Evolutionary conservation across 768 basidiomycete genomes (phyloP).

Genomic region (Fibroporia radiculosa): DNA sequence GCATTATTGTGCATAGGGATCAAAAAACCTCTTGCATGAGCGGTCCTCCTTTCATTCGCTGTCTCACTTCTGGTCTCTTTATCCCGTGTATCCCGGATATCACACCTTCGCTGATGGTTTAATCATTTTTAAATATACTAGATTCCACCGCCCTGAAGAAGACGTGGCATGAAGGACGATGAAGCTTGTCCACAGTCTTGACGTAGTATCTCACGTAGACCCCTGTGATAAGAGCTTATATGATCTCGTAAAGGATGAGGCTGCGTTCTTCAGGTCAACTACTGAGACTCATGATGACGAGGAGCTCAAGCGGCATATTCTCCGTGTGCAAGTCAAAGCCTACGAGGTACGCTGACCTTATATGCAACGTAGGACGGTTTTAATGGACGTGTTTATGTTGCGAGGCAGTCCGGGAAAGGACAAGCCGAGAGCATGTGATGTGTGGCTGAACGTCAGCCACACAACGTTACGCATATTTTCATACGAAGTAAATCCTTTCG

Average conservation of each 20-base stretch:
- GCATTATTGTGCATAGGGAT: no score
- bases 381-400: no score
- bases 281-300: slow-evolving; percentile 25
- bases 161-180: not conserved
- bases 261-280: slow-evolving; percentile 10
- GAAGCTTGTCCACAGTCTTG: not conserved
- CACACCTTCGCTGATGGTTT: not conserved
- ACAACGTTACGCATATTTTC: no score
- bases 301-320: slow-evolving; percentile 23
- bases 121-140: not conserved
- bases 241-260: slow-evolving; percentile 3
- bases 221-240: no score
- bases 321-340: slow-evolving; percentile 21
- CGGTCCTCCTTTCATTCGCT: no score
- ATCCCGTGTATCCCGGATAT: not conserved
- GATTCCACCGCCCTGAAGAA: not conserved
- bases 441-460: no score
- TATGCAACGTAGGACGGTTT: not conserved
- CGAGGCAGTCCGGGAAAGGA: no score
- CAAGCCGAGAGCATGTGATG: no score
- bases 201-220: no score
- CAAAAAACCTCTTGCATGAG: no score
- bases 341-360: slow-evolving; percentile 17
- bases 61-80: no score
- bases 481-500: no score